Evolutionary conservation across 2,329 filamentous ascomycete species (phyloP), one percentile per base, ranked within the genome.

Genomic region (Colletotrichum sp.): DNA sequence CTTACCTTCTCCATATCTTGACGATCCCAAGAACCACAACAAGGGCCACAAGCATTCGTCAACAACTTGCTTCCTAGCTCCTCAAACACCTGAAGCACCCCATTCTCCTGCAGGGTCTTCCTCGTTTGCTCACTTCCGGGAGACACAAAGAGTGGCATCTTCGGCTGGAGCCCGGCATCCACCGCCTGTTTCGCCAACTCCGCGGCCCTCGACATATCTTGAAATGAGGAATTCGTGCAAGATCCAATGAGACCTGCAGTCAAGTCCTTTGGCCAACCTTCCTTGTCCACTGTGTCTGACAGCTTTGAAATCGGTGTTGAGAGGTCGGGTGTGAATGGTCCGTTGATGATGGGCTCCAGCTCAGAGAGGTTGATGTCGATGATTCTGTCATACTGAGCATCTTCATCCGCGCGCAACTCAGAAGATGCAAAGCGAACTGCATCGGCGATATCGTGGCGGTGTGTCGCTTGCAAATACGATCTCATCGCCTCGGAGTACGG

Each of bases 401-500:
- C 80, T 84, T 34, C 24, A 21, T 72, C 70, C 6, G 63, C 70
- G 1, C 52, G 34, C 12, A 72, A 36, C 6, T 72, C 70, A 3
- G 70, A 7, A 6, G 52, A 43, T 93, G 87, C 80, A 95, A 93
- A 83, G 93, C 92, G 74, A 88, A 89, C 77, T 95, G 92, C 81
- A 83, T 95, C 92, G 81, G 93, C 93, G 81, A 95, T 95, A 48
- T 90, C 86, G 80, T 88, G 86, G 81, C 93, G 92, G 88, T 94
- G 95, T 79, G 93, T 95, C 52, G 93, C 92, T 73, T 87, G 87
- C 65, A 95, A 89, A 86, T 95, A 95, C 82, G 94, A 92, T 87
- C 94, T 92, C 93, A 95, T 95, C 83, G 92, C 90, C 85, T 95
- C 92, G 85, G 95, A 95, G 91, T 94, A 95, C 78, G 93, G 93